Evolutionary conservation across 2,329 filamentous ascomycete genomes (phyloP), one percentile per base, ranked within the genome.

Genomic region (Botrytis aclada): DNA sequence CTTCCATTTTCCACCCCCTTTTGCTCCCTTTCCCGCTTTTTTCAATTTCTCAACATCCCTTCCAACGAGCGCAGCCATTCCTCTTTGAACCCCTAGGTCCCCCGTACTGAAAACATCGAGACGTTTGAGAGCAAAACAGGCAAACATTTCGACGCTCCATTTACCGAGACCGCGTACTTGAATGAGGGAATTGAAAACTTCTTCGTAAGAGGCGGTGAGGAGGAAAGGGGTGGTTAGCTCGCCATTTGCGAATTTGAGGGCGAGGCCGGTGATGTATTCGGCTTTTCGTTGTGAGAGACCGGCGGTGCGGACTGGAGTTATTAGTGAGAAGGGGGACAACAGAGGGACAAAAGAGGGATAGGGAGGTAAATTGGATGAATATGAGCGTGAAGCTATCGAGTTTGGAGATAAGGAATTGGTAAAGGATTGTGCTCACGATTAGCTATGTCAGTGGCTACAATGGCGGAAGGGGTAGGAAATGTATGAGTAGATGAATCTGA

Each of bases 71-170:
- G 92, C 91, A 1, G 96, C 96, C 90, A 98, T 97, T 16, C 96
- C 96, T 79, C 95, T 86, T 79, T 98, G 96, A 63, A 99, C 93
- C 7, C 96, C 96, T 75, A 99, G 83, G 83, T 99, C 95, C 0
- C 96, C 95, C 1, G 93, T 91, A 34, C 92, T 94, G 81, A 98
- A 97, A 34, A 99, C 93, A 83, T 99, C 95, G 86, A 94, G 92
- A 20, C 95, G 87, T 86, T 98, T 98, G 58, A 99, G 85, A n/a
- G 89, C 93, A 82, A 99, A 98, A 82, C 93, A 94, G 67, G 95
- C 93, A 85, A 99, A 99, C 96, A 99, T 98, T 85, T 98, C 95
- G 22, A 97, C 94, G 65, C 91, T 95, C 96, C 96, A 98, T 71
- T 87, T 87, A 0, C 96, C 96, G 67, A 98, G 83, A 0, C 96